These are phyloP conservation scores for Xylaria sp. DNA, from an alignment of 2,329 filamentous ascomycete genomes.

Conservation along the genomic window DNA sequence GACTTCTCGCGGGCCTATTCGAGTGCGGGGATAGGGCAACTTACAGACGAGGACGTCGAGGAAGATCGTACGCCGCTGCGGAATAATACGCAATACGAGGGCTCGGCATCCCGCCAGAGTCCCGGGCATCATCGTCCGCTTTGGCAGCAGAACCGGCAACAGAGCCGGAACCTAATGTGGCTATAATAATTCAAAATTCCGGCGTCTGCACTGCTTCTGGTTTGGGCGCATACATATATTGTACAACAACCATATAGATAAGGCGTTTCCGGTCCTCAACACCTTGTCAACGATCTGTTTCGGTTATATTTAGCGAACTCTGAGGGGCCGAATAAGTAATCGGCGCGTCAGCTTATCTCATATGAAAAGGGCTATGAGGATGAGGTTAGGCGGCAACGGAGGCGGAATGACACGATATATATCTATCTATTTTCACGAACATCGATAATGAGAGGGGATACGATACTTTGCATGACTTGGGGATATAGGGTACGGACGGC, in stretches of 20 bases:
- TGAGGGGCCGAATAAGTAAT: background rate
- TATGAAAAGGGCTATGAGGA: background rate
- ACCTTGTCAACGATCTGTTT: background rate
- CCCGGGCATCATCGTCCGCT: constrained; percentile 55
- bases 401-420: background rate
- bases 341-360: background rate
- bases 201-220: background rate
- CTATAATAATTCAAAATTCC: constrained; percentile 48
- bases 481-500: constrained; percentile 4
- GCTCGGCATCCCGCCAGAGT: constrained; percentile 42
- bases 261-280: constrained; percentile 3
- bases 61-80: constrained; percentile 52
- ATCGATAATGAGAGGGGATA: constrained; percentile 11
- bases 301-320: background rate
- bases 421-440: background rate
- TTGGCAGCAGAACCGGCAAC: constrained; percentile 65
- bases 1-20: constrained; percentile 58
- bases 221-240: background rate
- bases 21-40: constrained; percentile 52
- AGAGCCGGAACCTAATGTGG: constrained; percentile 60
- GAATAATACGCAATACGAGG: constrained; percentile 15
- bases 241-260: constrained; percentile 18
- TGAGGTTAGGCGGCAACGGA: background rate
- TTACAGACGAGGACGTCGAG: constrained; percentile 43
- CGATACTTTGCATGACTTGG: constrained; percentile 6